Evolutionary conservation across 106 monocot species (phyloP).

Genomic region (Acorus calamus): DNA sequence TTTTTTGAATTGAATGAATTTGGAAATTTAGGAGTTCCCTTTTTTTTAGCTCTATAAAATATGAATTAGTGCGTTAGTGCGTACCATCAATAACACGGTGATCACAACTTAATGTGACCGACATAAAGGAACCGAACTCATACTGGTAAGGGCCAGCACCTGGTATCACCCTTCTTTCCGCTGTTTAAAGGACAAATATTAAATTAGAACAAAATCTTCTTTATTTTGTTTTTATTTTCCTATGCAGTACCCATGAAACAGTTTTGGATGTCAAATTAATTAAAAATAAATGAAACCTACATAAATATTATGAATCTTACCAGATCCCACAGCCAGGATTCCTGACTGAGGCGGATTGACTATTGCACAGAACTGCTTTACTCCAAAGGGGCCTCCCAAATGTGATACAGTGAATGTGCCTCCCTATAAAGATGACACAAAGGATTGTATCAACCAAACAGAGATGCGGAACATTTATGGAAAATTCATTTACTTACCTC

Average conservation of each 20-base stretch:
- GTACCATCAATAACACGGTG: constrained; percentile 97
- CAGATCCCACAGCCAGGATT: constrained; percentile 89
- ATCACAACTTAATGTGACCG: constrained; percentile 91
- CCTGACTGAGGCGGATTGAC: constrained; percentile 96
- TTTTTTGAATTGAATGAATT: too few relatives aligned
- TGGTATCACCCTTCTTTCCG: constrained; percentile 84
- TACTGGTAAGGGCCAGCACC: constrained; percentile 49
- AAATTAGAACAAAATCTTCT: too few relatives aligned
- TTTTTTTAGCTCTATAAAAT: too few relatives aligned
- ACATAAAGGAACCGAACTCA: constrained; percentile 83
- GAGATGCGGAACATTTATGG: not conserved
- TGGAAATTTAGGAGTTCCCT: too few relatives aligned
- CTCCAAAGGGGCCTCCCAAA: constrained; percentile 90
- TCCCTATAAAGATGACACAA: constrained; percentile 36
- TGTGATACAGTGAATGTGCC: constrained; percentile 96
- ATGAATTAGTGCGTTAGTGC: not conserved
- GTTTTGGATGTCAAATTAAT: too few relatives aligned
- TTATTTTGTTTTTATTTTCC: too few relatives aligned
- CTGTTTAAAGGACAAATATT: constrained; percentile 22
- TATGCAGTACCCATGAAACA: not conserved
- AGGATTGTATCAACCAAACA: not conserved
- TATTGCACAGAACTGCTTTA: constrained; percentile 97
- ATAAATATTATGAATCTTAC: constrained; percentile 20
- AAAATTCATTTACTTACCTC: constrained; percentile 35
- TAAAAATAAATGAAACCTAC: too few relatives aligned